Percentiles rank a stretch among this genome's conserved stretches.
Evolutionary conservation across 805 yeast species (phyloP).

Genomic region (Grigorovia transvaalensis): DNA sequence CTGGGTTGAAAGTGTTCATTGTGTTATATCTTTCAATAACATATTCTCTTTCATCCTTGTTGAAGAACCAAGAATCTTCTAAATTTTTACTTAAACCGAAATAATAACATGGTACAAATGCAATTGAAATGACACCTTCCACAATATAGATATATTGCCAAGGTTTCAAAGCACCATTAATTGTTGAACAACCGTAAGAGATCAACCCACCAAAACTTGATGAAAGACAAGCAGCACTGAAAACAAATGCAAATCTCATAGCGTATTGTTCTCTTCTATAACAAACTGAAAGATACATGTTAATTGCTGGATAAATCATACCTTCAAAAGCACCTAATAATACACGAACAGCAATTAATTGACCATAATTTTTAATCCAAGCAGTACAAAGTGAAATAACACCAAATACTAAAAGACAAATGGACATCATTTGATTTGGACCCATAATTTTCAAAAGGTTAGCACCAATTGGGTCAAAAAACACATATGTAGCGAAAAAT

Average conservation of each 20-base stretch:
- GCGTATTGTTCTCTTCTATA: conserved; percentile 42
- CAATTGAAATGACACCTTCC: conserved; percentile 38
- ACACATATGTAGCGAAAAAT: conserved; percentile 36
- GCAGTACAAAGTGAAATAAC: conserved; percentile 34
- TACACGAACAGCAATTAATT: conserved; percentile 38
- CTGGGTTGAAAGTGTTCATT: conserved; percentile 29
- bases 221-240: conserved; percentile 43
- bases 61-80: conserved; percentile 32
- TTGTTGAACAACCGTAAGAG: conserved; percentile 35
- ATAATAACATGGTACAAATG: conserved; percentile 29
- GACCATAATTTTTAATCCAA: conserved; percentile 33
- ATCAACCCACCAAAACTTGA: conserved; percentile 49
- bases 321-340: conserved; percentile 46
- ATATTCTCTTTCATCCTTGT: conserved; percentile 31
- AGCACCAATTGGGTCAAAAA: conserved; percentile 33
- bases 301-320: conserved; percentile 41
- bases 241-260: conserved; percentile 37
- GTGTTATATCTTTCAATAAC: conserved; percentile 28
- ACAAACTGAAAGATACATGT: conserved; percentile 37
- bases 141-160: conserved; percentile 44
- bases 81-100: conserved; percentile 34
- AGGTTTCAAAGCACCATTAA: conserved; percentile 34
- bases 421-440: conserved; percentile 29
- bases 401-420: conserved; percentile 30
- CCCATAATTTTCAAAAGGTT: conserved; percentile 30